Base-by-base conservation (phyloP, 2,329 filamentous ascomycete genomes). In the Atkinsonella hypoxylon region DNA sequence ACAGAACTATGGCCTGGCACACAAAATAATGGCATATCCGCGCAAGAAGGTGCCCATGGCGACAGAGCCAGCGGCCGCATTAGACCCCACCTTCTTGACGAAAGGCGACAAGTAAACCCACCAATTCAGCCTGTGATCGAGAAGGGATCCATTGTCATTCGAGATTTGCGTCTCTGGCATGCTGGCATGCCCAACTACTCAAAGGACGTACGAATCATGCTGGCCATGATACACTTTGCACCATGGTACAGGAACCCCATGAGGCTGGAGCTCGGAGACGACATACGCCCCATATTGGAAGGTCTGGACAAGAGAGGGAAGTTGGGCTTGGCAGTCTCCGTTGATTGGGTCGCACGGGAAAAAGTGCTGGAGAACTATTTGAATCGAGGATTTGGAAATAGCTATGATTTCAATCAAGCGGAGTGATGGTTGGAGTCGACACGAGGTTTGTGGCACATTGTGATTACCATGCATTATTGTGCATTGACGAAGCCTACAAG, bases 131-230 rank as follows among this genome's bases (percentile, higher is more conserved):
- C 77, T 0, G 50, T 62, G 2, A 69, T 80, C 0, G 67, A 67
- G 36, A 79, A 78, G 56, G 78, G 80, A 0, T 74, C 75, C 39
- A 59, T 83, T 20, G 68, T 82, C 36, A 59, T 84, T 31, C 69
- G 81, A 2, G 80, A 83, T 59, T 61, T 83, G 49, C 66, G 79
- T 22, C 70, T 82, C 5, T 84, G 80, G 79, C 79, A 83, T 59
- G 78, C 77, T 0, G 80, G 79, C 0, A 80, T 81, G 74, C 78
- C 78, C 1, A 83, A 83, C 56, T 57, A 62, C 41, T 75, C 72
- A 1, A 61, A 69, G 4, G 63, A 71, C 7, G 69, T 74, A 15
- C 64, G 78, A 26, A 70, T 81, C 17, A 81, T 82, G 78, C 62
- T 82, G n/a, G 77, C 76, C 34, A 71, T 78, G 67, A 77, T 80